A percentile compares a stretch with the other conserved stretches of the same genome.
These are phyloP conservation scores for Aurantiochytrium sp. DNA, from an alignment of 108 stramenopile genomes.

Conservation along the genomic window DNA sequence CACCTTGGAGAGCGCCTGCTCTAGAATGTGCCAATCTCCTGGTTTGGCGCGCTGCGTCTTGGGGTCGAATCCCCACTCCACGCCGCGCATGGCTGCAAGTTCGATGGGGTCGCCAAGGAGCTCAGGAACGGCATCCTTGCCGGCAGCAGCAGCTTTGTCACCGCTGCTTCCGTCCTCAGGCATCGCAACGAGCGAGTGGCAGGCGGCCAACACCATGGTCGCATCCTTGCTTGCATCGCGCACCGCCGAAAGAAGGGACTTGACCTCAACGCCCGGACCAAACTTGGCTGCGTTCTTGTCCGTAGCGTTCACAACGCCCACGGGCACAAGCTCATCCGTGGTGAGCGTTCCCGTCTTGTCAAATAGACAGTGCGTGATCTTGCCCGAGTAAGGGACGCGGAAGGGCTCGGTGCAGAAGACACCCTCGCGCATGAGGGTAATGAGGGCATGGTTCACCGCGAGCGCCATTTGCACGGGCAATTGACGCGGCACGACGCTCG, in stretches of 20 bases:
- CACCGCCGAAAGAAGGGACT: neutral
- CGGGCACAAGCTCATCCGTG: conserved; percentile 75
- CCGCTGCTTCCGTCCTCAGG: neutral
- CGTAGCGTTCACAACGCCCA: conserved; percentile 52
- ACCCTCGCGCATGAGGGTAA: conserved; percentile 58
- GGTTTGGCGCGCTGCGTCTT: neutral
- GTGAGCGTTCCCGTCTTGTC: conserved; percentile 97
- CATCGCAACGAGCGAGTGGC: conserved; percentile 53
- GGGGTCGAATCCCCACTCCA: conserved; percentile 55
- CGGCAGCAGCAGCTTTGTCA: neutral
- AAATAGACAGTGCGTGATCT: conserved; percentile 79
- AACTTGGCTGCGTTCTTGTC: neutral
- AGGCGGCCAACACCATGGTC: conserved; percentile 73
- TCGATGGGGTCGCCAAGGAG: conserved; percentile 88
- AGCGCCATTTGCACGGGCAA: conserved; percentile 89
- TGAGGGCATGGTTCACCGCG: conserved; percentile 83
- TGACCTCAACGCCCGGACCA: neutral
- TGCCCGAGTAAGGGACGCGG: conserved; percentile 85
- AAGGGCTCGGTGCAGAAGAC: conserved; percentile 93
- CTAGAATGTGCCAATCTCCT: neutral
- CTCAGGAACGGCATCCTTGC: conserved; percentile 14
- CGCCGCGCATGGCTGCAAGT: conserved; percentile 68
- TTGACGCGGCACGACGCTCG: conserved; percentile 87
- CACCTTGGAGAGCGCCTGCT: neutral
- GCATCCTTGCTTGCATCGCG: conserved; percentile 35